Base-by-base conservation (phyloP, 352 stramenopile genomes). In the Phytophthora podocarpi region DNA sequence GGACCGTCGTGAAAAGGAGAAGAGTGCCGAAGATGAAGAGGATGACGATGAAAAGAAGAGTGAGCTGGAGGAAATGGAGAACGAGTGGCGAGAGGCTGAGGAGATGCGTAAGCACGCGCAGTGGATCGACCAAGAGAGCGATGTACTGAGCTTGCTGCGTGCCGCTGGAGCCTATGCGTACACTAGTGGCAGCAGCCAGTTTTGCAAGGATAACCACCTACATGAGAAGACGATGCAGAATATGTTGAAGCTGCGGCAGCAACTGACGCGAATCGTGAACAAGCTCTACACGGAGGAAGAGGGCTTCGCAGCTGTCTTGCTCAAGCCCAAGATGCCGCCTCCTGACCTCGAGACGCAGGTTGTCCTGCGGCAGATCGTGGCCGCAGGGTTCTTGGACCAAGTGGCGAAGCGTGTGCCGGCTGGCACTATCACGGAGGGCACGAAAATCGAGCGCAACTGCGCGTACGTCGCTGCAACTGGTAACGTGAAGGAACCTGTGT, bases 141-240 rank as follows among this genome's bases (percentile, higher is more conserved):
- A 95, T 42, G 82, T 93, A 9, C 47, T 95, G 21, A 91, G 84
- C 59, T 64, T 95, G 18, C 60, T 95, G 20, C 84, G 86, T 8
- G 86, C 86, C 1, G 83, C 85, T 7, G 86, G 86, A 5, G 86
- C 86, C 1, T 95, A 95, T 55, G 86, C 86, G 12, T 93, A 80
- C 50, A 78, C 73, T 30, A 80, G 84, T 35, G 84, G 74, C 13
- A 89, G 69, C 37, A 65, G 67, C 10, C 46, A 78, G 23, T 95
- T 93, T 53, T 95, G 86, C 56, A 58, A 67, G 20, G 80, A 89
- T 20, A 93, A 95, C 39, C 75, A 91, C 28, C 48, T 95, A 37
- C 86, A 95, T 45, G 86, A 92, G 53, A 95, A 95, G 69, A 92
- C 80, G 4, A 95, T 95, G 86, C 82, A 93, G 55, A 82, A 95